Conservation (phyloP, 495 filamentous ascomycete genomes). For the Aspergillus wentii region DNA sequence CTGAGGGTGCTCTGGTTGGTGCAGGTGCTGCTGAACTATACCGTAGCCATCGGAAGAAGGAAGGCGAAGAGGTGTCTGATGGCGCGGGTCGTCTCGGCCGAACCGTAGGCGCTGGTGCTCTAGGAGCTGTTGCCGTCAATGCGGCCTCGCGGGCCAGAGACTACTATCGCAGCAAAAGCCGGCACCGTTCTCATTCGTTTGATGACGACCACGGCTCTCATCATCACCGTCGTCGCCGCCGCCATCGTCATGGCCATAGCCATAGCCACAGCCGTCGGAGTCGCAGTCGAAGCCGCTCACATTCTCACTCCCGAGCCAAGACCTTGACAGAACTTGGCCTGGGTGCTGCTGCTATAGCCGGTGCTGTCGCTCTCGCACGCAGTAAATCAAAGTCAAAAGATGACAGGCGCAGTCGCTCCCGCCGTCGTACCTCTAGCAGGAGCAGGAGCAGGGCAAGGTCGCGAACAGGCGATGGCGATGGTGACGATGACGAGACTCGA, state of each 20-base stretch:
- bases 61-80: conserved; percentile 53
- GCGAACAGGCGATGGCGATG: conserved; percentile 20
- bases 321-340: conserved; percentile 69
- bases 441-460: conserved; percentile 32
- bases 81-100: conserved; percentile 61
- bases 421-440: conserved; percentile 52
- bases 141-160: conserved; percentile 69
- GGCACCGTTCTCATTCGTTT: conserved; percentile 41
- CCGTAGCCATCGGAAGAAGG: conserved; percentile 57
- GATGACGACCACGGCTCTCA: conserved; percentile 45
- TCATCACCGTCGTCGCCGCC: conserved; percentile 33
- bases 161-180: conserved; percentile 61
- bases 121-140: conserved; percentile 80
- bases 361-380: conserved; percentile 71
- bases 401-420: conserved; percentile 65
- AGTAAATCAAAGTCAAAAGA: conserved; percentile 58
- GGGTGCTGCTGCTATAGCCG: conserved; percentile 76
- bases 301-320: conserved; percentile 52
- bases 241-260: conserved; percentile 29
- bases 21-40: conserved; percentile 71
- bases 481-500: conserved; percentile 37
- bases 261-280: conserved; percentile 32
- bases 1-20: conserved; percentile 78
- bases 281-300: conserved; percentile 48
- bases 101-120: conserved; percentile 71